Evolutionary conservation across 31 red algal genomes (phyloP), one percentile per base, ranked within the genome.

Genomic region (Asparagopsis taxiformis): DNA sequence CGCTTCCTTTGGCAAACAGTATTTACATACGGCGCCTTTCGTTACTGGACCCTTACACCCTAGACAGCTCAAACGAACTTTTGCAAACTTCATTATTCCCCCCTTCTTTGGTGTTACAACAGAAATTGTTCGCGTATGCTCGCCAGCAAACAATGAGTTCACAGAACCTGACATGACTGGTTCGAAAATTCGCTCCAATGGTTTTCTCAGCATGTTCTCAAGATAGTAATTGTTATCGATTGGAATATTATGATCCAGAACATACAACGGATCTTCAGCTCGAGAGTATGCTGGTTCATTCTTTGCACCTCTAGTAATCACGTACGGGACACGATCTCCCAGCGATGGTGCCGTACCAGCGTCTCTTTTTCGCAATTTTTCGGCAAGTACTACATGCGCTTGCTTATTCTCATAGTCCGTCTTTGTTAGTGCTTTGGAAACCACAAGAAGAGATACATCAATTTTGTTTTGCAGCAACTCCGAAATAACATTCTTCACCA

Each of bases 281-380:
- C 92, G 78, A 9, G 72, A 76, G 62, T 95, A 96, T 3, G 88
- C 89, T 25, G 92, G 74, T 65, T 93, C 86, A 31, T 85, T 78
- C 41, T 95, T 95, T 0, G 55, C 44, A 8, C 97, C 97, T 37
- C 59, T 65, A 0, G 77, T 95, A 55, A 95, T 99, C 8, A 99
- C 92, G 51, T 99, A 99, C 20, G 97, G 97, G 30, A 99, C 93
- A 61, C 97, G 87, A 59, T 99, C 97, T 37, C 97, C 97, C 11
- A 99, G 55, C 17, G 82, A 75, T 24, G 97, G 97, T 11, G 97
- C 97, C 6, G 92, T 91, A 2, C 92, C 97, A 43, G 92, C 61
- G 72, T 95, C 97, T 22, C 92, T 76, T 55, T 84, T 85, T 1
- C 73, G 66, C 64, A 99, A 36, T 63, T 96, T 95, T 16, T 95